Evolutionary conservation across 176 grass and related monocot genomes (phyloP).

Genomic region (Rhynchospora breviuscula): DNA sequence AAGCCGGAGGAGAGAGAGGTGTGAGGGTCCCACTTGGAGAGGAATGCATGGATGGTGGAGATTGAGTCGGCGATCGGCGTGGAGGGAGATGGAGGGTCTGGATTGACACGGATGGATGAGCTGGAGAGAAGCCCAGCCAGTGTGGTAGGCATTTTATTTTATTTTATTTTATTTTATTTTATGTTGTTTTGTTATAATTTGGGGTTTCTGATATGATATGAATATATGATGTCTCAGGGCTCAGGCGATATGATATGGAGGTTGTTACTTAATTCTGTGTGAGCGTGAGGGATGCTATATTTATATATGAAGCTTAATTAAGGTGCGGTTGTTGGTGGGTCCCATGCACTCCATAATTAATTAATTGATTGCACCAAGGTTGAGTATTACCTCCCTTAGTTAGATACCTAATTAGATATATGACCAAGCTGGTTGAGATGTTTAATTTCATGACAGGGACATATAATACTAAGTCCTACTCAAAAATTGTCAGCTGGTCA

Average conservation of each 20-base stretch:
- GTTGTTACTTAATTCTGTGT: neutral
- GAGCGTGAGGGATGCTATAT: neutral
- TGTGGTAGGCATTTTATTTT: neutral
- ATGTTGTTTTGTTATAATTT: neutral
- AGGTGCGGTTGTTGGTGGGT: neutral
- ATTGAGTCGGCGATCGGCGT: constrained; percentile 42
- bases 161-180: too few species aligned
- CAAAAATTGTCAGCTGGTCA: too few species aligned
- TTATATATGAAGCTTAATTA: neutral
- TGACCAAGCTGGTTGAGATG: neutral
- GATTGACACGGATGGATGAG: neutral
- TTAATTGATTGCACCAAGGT: neutral
- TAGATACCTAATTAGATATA: too few species aligned
- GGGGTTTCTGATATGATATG: neutral
- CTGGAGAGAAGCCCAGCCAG: constrained; percentile 1
- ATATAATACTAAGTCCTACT: neutral
- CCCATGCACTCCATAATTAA: neutral
- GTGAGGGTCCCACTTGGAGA: constrained; percentile 46
- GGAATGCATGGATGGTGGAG: constrained; percentile 33
- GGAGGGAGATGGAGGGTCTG: neutral
- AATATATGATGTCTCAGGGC: neutral
- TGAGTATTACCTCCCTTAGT: neutral
- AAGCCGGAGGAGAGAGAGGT: constrained; percentile 25
- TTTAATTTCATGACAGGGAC: neutral
- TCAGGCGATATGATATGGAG: neutral